A percentile compares a stretch with the other conserved stretches of the same genome.
Evolutionary conservation across 2,329 filamentous ascomycete genomes (phyloP).

Genomic region (Colletotrichum chlorophyti): DNA sequence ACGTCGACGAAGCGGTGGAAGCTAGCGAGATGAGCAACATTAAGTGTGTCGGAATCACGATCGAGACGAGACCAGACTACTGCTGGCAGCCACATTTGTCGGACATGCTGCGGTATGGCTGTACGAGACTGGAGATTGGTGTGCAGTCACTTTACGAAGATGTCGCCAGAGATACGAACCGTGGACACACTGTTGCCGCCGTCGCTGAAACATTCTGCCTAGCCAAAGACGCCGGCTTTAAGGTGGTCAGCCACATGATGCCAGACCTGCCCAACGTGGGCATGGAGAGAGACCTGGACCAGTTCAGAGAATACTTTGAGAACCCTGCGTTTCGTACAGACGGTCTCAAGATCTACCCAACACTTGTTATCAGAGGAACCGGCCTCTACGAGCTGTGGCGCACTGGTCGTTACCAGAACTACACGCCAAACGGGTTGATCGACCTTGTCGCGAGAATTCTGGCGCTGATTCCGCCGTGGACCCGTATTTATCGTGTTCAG

Average conservation of each 20-base stretch:
- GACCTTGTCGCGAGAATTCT: slow-evolving; percentile 97
- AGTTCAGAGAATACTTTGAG: slow-evolving; percentile 98
- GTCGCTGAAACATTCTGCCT: slow-evolving; percentile 97
- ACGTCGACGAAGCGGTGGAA: slow-evolving; percentile 93
- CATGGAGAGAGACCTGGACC: slow-evolving; percentile 96
- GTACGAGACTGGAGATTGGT: slow-evolving; percentile 91
- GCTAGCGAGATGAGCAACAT: slow-evolving; percentile 96
- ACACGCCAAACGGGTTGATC: slow-evolving; percentile 95
- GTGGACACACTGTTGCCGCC: slow-evolving; percentile 92
- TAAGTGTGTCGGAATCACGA: slow-evolving; percentile 98
- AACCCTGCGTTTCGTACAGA: slow-evolving; percentile 96
- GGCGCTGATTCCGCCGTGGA: slow-evolving; percentile 95
- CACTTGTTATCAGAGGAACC: slow-evolving; percentile 94
- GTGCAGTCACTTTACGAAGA: slow-evolving; percentile 98
- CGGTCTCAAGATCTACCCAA: slow-evolving; percentile 97
- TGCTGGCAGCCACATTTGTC: slow-evolving; percentile 94
- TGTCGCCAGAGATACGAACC: slow-evolving; percentile 96
- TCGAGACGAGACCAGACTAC: slow-evolving; percentile 96
- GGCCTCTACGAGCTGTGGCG: slow-evolving; percentile 97
- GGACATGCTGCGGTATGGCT: slow-evolving; percentile 97
- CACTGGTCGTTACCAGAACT: slow-evolving; percentile 97
- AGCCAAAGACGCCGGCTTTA: slow-evolving; percentile 98
- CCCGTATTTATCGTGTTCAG: slow-evolving; percentile 97
- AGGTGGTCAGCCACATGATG: slow-evolving; percentile 99
- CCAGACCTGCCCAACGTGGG: slow-evolving; percentile 97